Base-by-base conservation (phyloP, 148 eudicot genomes). In the Chenopodium album region DNA sequence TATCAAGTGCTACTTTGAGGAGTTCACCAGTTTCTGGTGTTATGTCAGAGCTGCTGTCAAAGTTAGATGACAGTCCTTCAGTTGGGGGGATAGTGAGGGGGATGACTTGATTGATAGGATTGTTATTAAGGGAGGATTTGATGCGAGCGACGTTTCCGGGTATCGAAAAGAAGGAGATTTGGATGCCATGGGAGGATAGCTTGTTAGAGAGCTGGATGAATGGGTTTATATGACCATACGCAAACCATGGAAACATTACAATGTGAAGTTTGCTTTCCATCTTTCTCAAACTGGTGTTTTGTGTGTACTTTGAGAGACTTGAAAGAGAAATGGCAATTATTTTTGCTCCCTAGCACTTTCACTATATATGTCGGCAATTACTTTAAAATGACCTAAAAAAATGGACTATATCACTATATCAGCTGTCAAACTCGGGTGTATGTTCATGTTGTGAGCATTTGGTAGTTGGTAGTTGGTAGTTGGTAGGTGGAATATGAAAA, bases 151-250 rank as follows among this genome's bases (percentile, higher is more conserved):
- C 78, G 76, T 87, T 90, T 22, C 84, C 90, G 0, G 87, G 84
- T 12, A 89, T 85, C 0, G 93, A 85, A 11, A 90, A 78, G 65
- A 88, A 90, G 54, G 86, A 85, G 47, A 88, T 83, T 28, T 82
- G 80, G 60, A 88, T 69, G 37, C 85, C 84, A 73, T 82, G 87
- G 76, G 84, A 79, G 56, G 89, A 81, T 37, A 90, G 84, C 84
- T 81, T 87, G 85, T 90, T 89, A 41, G 91, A 84, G 50, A 90
- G 82, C 12, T 83, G 87, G 29, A 89, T 84, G 78, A 90, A 90
- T 20, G 93, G 93, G 77, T 85, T 89, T 13, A 89, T 89, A 81
- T 90, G 93, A 79, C 93, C 93, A 76, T 85, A 90, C 22, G 93
- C 93, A 63, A 90, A 85, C 82, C 87, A 89, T 10, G 93, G 93